These are phyloP conservation scores for Trichophyton schoenleinii DNA, from an alignment of 2,329 filamentous ascomycete genomes.

Conservation along the genomic window DNA sequence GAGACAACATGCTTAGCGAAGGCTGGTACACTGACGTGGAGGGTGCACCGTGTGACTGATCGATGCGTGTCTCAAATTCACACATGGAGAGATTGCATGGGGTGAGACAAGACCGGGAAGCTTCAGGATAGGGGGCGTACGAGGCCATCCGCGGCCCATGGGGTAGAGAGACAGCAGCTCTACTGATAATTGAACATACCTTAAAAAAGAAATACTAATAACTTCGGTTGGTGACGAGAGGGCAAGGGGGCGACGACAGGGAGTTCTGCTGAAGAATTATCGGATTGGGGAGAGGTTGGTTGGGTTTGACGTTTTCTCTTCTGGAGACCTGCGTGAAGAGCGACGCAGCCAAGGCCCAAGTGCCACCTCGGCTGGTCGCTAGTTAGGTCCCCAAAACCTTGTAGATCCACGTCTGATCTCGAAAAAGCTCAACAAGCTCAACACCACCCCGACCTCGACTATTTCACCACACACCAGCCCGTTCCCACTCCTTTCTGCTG, in stretches of 20 bases:
- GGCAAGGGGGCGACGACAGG: neutral
- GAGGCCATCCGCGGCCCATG: neutral
- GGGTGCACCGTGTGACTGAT: neutral
- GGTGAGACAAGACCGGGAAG: conserved; percentile 2
- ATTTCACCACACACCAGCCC: neutral
- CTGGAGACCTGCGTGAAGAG: neutral
- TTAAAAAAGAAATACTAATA: neutral
- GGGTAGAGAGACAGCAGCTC: neutral
- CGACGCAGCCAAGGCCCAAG: neutral
- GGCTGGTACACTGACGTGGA: neutral
- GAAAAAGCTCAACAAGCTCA: neutral
- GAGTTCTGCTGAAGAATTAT: neutral
- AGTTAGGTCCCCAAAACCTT: neutral
- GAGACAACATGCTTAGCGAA: neutral
- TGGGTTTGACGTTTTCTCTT: neutral
- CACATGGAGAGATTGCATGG: conserved; percentile 4
- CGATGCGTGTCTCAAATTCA: conserved; percentile 1
- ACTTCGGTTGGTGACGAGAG: neutral
- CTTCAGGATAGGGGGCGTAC: neutral
- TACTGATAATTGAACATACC: neutral
- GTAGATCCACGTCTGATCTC: neutral
- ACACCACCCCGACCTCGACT: neutral
- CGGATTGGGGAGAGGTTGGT: neutral
- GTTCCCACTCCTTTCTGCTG: neutral
- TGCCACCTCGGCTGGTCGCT: conserved; percentile 1